Conservation (phyloP, 306 rosid genomes). For the Alnus rubra region DNA sequence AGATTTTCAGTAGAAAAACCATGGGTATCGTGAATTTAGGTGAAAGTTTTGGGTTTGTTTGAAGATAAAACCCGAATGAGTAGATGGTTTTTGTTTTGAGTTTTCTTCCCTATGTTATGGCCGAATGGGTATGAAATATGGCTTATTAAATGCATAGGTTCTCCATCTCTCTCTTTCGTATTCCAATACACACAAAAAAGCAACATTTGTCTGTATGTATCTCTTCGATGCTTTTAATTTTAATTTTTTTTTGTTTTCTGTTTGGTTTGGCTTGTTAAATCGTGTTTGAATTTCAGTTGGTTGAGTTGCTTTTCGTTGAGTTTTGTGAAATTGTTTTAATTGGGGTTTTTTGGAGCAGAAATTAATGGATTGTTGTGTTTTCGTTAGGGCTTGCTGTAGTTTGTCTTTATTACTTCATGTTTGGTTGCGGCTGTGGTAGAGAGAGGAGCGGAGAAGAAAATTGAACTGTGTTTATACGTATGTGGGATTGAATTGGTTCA, state of each 20-base stretch:
- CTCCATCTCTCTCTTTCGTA: not conserved
- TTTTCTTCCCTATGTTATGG: too few species aligned
- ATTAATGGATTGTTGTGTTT: not conserved
- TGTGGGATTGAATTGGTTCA: not conserved
- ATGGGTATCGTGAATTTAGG: too few species aligned
- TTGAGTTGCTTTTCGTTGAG: not conserved
- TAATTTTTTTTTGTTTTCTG: not conserved
- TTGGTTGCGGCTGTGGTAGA: not conserved
- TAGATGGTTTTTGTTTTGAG: too few species aligned
- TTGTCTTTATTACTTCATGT: not conserved
- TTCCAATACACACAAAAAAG: not conserved
- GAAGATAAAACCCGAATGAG: too few species aligned
- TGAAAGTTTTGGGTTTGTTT: too few species aligned
- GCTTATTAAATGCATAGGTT: slow-evolving; percentile 36
- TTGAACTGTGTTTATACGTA: not conserved
- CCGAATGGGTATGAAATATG: too few species aligned
- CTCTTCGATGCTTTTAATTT: not conserved
- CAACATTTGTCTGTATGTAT: not conserved
- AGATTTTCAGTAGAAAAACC: too few species aligned
- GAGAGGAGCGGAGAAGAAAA: not conserved
- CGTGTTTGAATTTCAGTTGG: not conserved
- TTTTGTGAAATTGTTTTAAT: not conserved
- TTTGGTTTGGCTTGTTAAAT: not conserved
- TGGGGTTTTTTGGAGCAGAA: not conserved
- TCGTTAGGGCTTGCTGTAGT: not conserved